phyloP scores from a whole-genome alignment of 225 moss, liverwort and hornwort species.

The Takakia lepidozioides region DNA sequence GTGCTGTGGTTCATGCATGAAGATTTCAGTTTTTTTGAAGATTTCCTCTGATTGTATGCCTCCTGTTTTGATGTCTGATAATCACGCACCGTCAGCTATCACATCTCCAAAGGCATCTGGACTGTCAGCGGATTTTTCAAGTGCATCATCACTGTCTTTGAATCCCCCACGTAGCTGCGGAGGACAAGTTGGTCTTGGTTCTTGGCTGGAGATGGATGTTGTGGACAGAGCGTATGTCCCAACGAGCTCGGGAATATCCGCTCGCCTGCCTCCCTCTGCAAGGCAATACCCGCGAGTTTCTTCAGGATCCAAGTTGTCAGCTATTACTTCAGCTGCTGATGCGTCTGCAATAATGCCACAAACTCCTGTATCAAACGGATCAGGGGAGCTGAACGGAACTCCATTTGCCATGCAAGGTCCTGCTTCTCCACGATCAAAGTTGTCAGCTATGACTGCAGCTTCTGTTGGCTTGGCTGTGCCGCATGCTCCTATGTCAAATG shows the following conservation, averaged over 20 bases:
- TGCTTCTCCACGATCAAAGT: no score
- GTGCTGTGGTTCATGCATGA: constrained; percentile 65
- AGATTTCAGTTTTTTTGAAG: constrained; percentile 48
- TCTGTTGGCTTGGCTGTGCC: constrained; percentile 17
- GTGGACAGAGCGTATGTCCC: constrained; percentile 29
- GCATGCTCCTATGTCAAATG: constrained; percentile 23
- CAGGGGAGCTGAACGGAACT: no score
- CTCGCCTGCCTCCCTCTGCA: constrained; percentile 35
- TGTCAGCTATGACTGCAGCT: constrained; percentile 35
- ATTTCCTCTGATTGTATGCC: background rate
- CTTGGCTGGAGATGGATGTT: constrained; percentile 22
- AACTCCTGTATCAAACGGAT: no score
- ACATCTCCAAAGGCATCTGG: constrained; percentile 30
- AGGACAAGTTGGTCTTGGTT: constrained; percentile 10
- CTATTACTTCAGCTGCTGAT: no score
- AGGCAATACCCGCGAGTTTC: constrained; percentile 38
- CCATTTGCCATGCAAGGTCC: no score
- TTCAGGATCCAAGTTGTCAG: no score
- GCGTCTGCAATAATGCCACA: no score
- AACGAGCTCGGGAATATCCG: constrained; percentile 23
- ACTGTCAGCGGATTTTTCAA: constrained; percentile 14
- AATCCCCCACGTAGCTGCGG: constrained; percentile 8
- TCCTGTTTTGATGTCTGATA: constrained; percentile 26
- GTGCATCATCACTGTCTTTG: constrained; percentile 5
- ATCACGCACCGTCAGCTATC: constrained; percentile 32